Evolutionary conservation across 371 early-diverging fungal genomes (phyloP).

Genomic region (Entomophthora muscae): DNA sequence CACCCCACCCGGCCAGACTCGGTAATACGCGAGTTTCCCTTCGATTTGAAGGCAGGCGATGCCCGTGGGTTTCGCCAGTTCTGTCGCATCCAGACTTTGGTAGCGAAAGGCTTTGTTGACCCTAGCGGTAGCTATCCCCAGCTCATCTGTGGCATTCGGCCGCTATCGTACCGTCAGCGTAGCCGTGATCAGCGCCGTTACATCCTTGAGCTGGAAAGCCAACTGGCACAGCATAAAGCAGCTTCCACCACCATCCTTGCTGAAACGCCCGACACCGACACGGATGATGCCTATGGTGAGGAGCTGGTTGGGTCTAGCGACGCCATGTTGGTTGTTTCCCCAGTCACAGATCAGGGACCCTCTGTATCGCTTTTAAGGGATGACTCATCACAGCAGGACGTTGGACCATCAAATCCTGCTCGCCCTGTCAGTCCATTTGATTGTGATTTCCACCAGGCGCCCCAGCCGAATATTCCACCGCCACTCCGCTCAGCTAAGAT

Average conservation of each 20-base stretch:
- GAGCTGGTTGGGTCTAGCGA: too few relatives aligned
- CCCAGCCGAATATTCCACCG: not conserved
- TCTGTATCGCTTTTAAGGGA: not conserved
- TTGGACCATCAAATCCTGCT: not conserved
- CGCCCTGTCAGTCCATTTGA: not conserved
- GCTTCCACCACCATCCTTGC: not conserved
- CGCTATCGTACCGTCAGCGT: slow-evolving; percentile 4
- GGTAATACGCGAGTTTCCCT: slow-evolving; percentile 2
- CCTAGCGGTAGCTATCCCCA: not conserved
- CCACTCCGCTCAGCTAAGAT: not conserved
- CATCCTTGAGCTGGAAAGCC: not conserved
- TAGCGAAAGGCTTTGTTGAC: slow-evolving; percentile 3
- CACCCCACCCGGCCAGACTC: slow-evolving; percentile 5
- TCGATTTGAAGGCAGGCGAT: slow-evolving; percentile 1
- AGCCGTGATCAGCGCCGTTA: not conserved
- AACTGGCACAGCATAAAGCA: not conserved
- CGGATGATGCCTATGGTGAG: not conserved
- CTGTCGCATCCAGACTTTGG: not conserved
- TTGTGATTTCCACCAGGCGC: not conserved
- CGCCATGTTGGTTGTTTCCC: not conserved
- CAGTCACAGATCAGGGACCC: not conserved
- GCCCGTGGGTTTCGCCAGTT: slow-evolving; percentile 3
- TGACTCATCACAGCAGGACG: not conserved
- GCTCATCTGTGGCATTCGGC: not conserved
- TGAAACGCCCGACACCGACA: not conserved